These are phyloP conservation scores for Lyophyllum shimeji DNA, from an alignment of 768 basidiomycete genomes.

Conservation along the genomic window DNA sequence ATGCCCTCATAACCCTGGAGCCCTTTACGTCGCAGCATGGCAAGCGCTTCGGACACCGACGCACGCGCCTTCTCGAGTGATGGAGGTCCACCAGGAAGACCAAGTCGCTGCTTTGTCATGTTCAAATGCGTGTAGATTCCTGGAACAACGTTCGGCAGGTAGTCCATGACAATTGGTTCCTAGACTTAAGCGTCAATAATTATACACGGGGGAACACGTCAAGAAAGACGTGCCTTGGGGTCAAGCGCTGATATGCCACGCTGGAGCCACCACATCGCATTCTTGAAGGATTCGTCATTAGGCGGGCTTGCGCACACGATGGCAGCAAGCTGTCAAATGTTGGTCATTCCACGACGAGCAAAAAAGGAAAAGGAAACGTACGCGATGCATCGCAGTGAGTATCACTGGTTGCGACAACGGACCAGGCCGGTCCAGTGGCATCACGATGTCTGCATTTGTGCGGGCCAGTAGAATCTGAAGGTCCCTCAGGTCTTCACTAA, in stretches of 20 bases:
- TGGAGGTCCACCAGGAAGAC: constrained; percentile 69
- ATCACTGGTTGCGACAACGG: constrained; percentile 84
- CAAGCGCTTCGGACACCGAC: constrained; percentile 70
- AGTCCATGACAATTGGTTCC: constrained; percentile 83
- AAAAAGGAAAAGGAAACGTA: constrained; percentile 34
- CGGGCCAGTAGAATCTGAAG: constrained; percentile 71
- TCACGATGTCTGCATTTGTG: constrained; percentile 76
- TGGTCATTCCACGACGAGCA: constrained; percentile 4
- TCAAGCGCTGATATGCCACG: constrained; percentile 69
- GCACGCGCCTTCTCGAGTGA: constrained; percentile 67
- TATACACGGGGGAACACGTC: constrained; percentile 4
- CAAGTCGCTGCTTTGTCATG: constrained; percentile 76
- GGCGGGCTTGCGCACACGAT: constrained; percentile 76
- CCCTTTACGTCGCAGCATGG: constrained; percentile 57
- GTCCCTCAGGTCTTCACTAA: constrained; percentile 71
- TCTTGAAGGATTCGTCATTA: constrained; percentile 79
- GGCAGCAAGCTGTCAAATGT: constrained; percentile 57
- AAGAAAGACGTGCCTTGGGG: constrained; percentile 53
- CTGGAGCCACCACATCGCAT: constrained; percentile 85
- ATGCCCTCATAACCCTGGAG: constrained; percentile 20
- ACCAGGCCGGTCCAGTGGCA: constrained; percentile 69
- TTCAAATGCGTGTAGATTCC: constrained; percentile 76
- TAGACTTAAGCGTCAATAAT: constrained; percentile 21
- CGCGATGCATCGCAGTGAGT: constrained; percentile 79
- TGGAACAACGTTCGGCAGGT: constrained; percentile 78